Evolutionary conservation across 75 land plant species (phyloP).

Genomic region (Azolla pinnata): DNA sequence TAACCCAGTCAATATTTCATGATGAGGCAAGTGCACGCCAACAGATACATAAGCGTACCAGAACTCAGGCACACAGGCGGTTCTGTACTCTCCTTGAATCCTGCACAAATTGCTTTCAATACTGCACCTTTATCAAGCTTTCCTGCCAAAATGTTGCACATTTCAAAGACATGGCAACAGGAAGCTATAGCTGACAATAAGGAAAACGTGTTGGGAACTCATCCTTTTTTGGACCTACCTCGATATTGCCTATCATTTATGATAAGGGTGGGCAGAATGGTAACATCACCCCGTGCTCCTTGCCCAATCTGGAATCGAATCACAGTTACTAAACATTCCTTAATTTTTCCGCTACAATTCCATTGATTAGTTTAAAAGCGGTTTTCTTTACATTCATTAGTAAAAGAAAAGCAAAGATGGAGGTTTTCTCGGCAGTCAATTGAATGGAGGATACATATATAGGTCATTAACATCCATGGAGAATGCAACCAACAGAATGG

Average conservation of each 20-base stretch:
- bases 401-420: too few species aligned
- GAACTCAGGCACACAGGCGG: slow-evolving; percentile 46
- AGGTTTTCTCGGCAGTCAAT: too few species aligned
- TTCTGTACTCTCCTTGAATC: slow-evolving; percentile 51
- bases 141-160: slow-evolving; percentile 22
- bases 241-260: slow-evolving; percentile 57
- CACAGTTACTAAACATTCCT: neutral
- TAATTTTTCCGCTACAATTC: neutral
- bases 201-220: neutral
- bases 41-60: slow-evolving; percentile 22
- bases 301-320: slow-evolving; percentile 33
- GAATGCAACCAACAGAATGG: too few species aligned
- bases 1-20: too few species aligned
- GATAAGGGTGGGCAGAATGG: slow-evolving; percentile 57
- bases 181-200: neutral
- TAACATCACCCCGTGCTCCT: slow-evolving; percentile 50
- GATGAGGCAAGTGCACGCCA: neutral
- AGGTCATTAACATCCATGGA: too few species aligned
- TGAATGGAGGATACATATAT: too few species aligned
- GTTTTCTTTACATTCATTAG: too few species aligned
- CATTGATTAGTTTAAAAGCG: too few species aligned
- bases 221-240: slow-evolving; percentile 19
- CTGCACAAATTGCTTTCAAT: slow-evolving; percentile 63
- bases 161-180: too few species aligned
- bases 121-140: slow-evolving; percentile 53